Percentiles rank a stretch among this genome's conserved stretches.
phyloP scores from a whole-genome alignment of 495 filamentous ascomycete genomes.

The Xylaria nigripes region DNA sequence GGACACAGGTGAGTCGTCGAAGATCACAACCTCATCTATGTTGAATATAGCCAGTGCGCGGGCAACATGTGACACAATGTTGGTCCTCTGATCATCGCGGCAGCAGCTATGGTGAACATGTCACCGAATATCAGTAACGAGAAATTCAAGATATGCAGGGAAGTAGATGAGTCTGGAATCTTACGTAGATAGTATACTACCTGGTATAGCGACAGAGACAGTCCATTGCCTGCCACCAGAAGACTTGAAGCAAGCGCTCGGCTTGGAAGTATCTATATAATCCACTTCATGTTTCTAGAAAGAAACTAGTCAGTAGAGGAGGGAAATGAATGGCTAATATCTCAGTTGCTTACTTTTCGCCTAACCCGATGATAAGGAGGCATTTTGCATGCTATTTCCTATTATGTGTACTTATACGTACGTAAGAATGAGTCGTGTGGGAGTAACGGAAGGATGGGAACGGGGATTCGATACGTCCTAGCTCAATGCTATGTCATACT shows the following conservation, averaged over 20 bases:
- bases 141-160: not conserved
- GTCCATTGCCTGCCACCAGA: slow-evolving; percentile 37
- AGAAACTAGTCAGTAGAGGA: slow-evolving; percentile 1
- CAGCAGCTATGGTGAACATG: slow-evolving; percentile 27
- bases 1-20: slow-evolving; percentile 48
- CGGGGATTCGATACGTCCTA: not conserved
- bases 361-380: slow-evolving; percentile 23
- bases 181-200: slow-evolving; percentile 43
- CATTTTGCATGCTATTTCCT: slow-evolving; percentile 11
- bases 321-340: not conserved
- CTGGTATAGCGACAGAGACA: slow-evolving; percentile 39
- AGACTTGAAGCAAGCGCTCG: slow-evolving; percentile 30
- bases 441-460: not conserved
- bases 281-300: slow-evolving; percentile 36
- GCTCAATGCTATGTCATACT: not conserved
- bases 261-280: slow-evolving; percentile 25
- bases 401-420: not conserved
- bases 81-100: slow-evolving; percentile 56
- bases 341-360: slow-evolving; percentile 24
- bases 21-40: slow-evolving; percentile 70
- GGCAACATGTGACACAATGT: slow-evolving; percentile 58
- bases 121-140: not conserved
- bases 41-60: slow-evolving; percentile 66
- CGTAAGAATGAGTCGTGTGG: not conserved
- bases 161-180: slow-evolving; percentile 3